Base-by-base conservation (phyloP, 768 basidiomycete genomes). In the Mrakia blollopis region DNA sequence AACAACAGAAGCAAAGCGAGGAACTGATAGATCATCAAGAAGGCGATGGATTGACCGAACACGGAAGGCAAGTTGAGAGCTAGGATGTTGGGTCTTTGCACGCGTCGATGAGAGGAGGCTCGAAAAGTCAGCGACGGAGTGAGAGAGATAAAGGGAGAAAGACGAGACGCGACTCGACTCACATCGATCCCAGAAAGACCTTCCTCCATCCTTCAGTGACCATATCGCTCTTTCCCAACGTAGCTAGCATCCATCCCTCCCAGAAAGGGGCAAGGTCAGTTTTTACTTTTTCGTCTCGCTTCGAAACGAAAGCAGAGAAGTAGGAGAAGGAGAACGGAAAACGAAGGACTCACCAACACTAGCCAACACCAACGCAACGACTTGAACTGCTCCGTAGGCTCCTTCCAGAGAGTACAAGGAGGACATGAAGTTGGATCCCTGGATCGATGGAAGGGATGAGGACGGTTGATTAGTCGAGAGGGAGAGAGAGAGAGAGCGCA, bases 341-440 rank as follows among this genome's bases (percentile, higher is more conserved):
- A 61, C 9, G 25, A 63, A 30, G 3, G n/a, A 74, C 79, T 39
- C 80, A 91, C 90, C 87, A 78, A 91, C 87, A 2, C 90, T 91
- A 76, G 86, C 88, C 76, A 92, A 82, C 62, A 92, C 86, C 37
- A 92, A 84, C 0, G 91, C 90, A 82, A 91, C 90, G 50, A 91
- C 86, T 80, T 92, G 90, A 0, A 91, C 82, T 0, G 88, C 90
- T 78, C 90, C 90, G 72, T 88, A 85, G 14, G 91, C 84, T 57
- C 91, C 90, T 80, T 90, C 89, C 30, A 91, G 81, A 81, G 90
- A 90, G 80, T 91, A 92, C 79, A 88, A 90, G 0, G 88, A 87
- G 7, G 89, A 88, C 50, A 91, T 83, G 35, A 87, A 87, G 81
- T 89, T 91, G 2, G 91, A 91, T 16, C 91, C 90, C 90, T 91